Conservation (phyloP, 257 asterid species). For the Henckelia pumila region DNA sequence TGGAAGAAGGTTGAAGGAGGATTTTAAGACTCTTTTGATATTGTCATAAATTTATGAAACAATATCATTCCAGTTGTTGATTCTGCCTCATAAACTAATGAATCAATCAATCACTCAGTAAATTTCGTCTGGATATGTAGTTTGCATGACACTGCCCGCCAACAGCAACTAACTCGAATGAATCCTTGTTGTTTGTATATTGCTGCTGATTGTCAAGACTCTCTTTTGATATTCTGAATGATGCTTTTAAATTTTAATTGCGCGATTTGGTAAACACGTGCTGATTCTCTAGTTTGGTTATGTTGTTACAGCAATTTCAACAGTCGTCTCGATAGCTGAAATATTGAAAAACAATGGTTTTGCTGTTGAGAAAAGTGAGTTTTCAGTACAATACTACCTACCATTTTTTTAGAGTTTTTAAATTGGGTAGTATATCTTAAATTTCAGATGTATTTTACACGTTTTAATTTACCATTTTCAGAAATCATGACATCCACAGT, state of each 20-base stretch:
- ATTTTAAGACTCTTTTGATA: background rate
- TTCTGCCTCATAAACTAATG: background rate
- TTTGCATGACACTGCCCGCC: background rate
- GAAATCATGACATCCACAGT: conserved; percentile 83
- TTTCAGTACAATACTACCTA: background rate
- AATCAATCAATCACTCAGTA: background rate
- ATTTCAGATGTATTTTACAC: conserved; percentile 17
- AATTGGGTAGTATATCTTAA: background rate
- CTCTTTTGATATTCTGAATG: background rate
- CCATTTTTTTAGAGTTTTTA: background rate
- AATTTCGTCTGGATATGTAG: background rate
- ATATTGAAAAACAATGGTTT: conserved; percentile 84
- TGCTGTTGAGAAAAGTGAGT: conserved; percentile 91
- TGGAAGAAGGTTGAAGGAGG: background rate
- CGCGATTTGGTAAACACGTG: background rate
- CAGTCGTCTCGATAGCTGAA: conserved; percentile 81
- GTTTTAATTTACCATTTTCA: conserved; percentile 33
- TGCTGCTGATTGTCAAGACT: background rate
- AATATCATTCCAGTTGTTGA: background rate
- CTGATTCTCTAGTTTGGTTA: conserved; percentile 17
- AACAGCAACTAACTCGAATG: background rate
- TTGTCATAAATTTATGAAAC: background rate
- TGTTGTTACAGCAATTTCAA: conserved; percentile 67
- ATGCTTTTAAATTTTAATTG: background rate
- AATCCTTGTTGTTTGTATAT: background rate